These are phyloP conservation scores for Mucor mucedo DNA, from an alignment of 371 early-diverging fungal species.

Conservation along the genomic window DNA sequence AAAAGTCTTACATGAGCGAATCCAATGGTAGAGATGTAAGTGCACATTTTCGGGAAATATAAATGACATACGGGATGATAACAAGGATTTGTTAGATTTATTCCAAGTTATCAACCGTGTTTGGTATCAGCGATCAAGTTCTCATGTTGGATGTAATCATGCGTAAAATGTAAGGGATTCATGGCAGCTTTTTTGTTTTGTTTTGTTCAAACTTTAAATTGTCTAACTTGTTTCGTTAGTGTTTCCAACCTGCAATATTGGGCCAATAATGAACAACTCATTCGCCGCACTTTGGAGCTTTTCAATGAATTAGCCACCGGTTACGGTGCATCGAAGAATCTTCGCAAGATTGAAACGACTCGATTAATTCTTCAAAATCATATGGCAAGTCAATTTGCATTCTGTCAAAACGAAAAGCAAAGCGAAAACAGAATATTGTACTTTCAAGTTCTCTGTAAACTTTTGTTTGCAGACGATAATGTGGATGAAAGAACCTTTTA, in stretches of 20 bases:
- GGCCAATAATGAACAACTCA: constrained; percentile 36
- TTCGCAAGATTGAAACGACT: constrained; percentile 75
- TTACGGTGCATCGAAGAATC: constrained; percentile 69
- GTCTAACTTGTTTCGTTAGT: constrained; percentile 10
- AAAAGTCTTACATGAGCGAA: constrained; percentile 77
- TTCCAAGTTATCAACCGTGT: constrained; percentile 53
- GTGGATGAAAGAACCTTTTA: constrained; percentile 61
- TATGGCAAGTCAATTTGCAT: constrained; percentile 67
- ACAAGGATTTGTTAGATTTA: constrained; percentile 42
- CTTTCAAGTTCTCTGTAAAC: constrained; percentile 75
- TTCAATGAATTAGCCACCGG: constrained; percentile 85
- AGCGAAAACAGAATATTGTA: constrained; percentile 67
- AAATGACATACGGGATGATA: no score
- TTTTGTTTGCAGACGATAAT: constrained; percentile 78
- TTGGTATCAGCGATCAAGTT: constrained; percentile 63
- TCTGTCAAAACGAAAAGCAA: constrained; percentile 56
- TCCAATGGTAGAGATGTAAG: constrained; percentile 32
- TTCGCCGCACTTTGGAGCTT: constrained; percentile 59
- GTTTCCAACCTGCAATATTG: constrained; percentile 40
- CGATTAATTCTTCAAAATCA: constrained; percentile 74
- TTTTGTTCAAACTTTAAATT: no score
- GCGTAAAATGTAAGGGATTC: constrained; percentile 63
- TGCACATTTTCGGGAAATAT: neutral
- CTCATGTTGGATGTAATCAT: constrained; percentile 71
- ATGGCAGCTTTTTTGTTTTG: no score